These are phyloP conservation scores for Ceratocystis ficicola DNA, from an alignment of 2,329 filamentous ascomycete species.

Conservation along the genomic window DNA sequence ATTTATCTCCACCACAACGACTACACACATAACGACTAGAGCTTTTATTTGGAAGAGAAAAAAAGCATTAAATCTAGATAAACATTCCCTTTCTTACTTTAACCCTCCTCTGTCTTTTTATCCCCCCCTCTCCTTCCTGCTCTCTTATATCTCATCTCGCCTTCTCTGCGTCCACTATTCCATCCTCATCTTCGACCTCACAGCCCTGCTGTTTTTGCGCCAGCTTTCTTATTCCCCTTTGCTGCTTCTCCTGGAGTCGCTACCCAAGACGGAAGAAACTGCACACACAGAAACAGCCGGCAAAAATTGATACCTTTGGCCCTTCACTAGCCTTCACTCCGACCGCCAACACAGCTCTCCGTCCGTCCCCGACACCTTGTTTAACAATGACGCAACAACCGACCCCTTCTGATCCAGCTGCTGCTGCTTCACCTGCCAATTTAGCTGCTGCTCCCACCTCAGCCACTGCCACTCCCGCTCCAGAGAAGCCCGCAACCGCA, in stretches of 20 bases:
- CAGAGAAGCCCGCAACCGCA: constrained; percentile 1
- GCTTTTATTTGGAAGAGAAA: background rate
- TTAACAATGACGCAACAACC: constrained; percentile 16
- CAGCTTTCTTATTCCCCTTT: no score
- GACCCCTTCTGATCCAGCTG: background rate
- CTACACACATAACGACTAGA: background rate
- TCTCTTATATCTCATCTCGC: background rate
- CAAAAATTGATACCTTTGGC: no score
- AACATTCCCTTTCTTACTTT: background rate
- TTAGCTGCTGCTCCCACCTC: constrained; percentile 2
- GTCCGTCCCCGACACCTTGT: background rate
- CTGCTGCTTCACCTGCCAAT: background rate
- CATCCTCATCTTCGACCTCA: no score
- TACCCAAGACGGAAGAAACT: no score
- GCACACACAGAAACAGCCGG: no score
- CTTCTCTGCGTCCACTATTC: background rate
- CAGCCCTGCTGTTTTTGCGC: no score
- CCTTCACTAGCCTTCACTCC: background rate
- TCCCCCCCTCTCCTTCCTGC: background rate
- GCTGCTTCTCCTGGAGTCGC: no score
- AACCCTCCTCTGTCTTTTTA: background rate
- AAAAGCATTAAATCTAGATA: background rate
- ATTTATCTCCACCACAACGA: constrained; percentile 6
- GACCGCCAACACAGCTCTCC: background rate
- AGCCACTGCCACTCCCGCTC: background rate